Evolutionary conservation across 2,329 filamentous ascomycete species (phyloP), one percentile per base, ranked within the genome.

Genomic region (Penicillium sp.): DNA sequence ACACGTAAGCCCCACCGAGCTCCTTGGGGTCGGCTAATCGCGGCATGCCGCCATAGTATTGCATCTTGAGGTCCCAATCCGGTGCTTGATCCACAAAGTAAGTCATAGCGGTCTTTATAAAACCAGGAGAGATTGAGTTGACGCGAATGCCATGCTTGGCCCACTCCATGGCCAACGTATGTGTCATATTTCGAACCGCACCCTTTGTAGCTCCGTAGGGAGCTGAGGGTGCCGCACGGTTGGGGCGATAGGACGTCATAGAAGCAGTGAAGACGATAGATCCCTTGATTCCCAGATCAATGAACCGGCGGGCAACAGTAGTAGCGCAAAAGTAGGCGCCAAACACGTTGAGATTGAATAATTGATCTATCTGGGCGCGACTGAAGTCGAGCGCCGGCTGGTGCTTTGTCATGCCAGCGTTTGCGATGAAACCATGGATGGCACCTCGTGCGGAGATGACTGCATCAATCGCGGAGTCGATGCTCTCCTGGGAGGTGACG

Each of bases 21-120:
- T 83, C 80, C 55, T 79, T 74, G 0, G 78, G 76, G 43, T 79
- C 73, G 0, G 80, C 81, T 33, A 83, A 57, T 25, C 80, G 68
- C 10, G 79, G 79, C 72, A 83, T 82, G 3, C 80, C 80, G 3
- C 80, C 79, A 58, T 82, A 82, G 61, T 83, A 82, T 65, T 81
- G 77, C 69, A 83, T 75, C 68, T 83, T 79, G 54, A 74, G 68
- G 50, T 79, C 76, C 81, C 79, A 83, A 61, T 82, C 80, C 0
- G 78, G 76, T 14, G 74, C 70, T n/a, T 74, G 74, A 51, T 76
- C 73, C 5, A 83, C 78, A 58, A 76, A 78, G 61, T 78, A 79
- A 6, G 76, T 79, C 68, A 79, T 68, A 4, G 75, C 75, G 0
- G 76, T 61, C 67, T 65, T 60, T 5, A 76, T 67, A 38, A 75